Conservation (phyloP, 768 basidiomycete genomes). For the Dentipellis sp. region DNA sequence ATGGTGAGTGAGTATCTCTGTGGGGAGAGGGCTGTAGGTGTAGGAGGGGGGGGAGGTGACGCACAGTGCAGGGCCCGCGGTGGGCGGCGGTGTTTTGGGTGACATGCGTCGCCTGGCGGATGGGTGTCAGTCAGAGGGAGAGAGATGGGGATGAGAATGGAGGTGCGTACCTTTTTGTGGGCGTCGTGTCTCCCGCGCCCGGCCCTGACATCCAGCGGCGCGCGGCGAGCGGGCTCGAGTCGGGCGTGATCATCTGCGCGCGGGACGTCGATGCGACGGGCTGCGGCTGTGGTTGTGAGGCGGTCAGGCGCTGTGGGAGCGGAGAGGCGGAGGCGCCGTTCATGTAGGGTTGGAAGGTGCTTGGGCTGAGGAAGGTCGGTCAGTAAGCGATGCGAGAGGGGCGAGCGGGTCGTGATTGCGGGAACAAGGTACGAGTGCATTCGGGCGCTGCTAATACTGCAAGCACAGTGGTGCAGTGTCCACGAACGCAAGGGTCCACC, state of each 20-base stretch:
- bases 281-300: neutral
- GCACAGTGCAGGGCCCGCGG: neutral
- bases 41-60: too few relatives aligned
- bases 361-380: constrained; percentile 8
- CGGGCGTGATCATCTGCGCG: constrained; percentile 12
- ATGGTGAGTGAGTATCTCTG: too few relatives aligned
- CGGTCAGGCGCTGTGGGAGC: constrained; percentile 2
- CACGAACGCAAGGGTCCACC: too few relatives aligned
- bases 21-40: too few relatives aligned
- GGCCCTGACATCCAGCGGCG: constrained; percentile 3
- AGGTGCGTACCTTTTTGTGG: neutral
- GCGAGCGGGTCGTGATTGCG: neutral
- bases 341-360: constrained; percentile 8
- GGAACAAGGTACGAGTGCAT: too few relatives aligned
- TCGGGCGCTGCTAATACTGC: too few relatives aligned
- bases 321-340: constrained; percentile 3
- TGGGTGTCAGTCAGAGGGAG: too few relatives aligned
- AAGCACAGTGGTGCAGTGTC: too few relatives aligned
- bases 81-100: neutral
- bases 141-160: neutral
- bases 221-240: constrained; percentile 10
- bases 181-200: constrained; percentile 8
- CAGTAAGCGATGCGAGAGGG: too few relatives aligned
- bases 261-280: neutral
- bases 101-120: too few relatives aligned